Base-by-base conservation (phyloP, 495 filamentous ascomycete species). In the Penicillium tannophilum region DNA sequence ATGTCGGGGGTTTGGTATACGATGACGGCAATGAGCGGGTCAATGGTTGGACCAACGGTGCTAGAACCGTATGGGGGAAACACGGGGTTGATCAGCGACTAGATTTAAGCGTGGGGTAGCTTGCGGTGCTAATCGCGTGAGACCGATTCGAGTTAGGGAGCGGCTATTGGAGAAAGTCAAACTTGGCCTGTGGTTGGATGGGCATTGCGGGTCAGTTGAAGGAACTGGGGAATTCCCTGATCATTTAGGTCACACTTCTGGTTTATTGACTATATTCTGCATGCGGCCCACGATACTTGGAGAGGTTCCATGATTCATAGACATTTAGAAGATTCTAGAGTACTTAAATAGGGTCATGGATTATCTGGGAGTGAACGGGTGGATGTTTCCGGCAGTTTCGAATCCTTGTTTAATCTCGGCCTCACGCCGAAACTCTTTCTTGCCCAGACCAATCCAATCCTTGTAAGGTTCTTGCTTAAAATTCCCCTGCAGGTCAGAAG, bases 11-110 rank as follows among this genome's bases (percentile, higher is more conserved):
- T 49, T 11, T 19, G 46, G 26, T 31, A 14, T 10, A 9, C 46
- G 8, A 61, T 65, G 63, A 65, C 59, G 63, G 58, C 58, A 55
- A 56, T 56, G 43, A 35, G 35, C 51, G 55, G 52, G 42, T 48
- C 48, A n/a, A 19, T 14, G 33, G 52, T 51, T 39, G 23, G 19
- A 9, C 36, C 19, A 24, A 31, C 11, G 39, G 43, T 4, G 19
- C 24, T 14, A 33, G 30, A 42, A 20, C 51, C 45, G 51, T 30
- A 63, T 48, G 28, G 55, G 59, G 55, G 43, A 65, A 53, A 28
- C 4, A 53, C 12, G 45, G 45, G 45, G 58, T 41, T 46, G 62
- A 60, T 60, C 58, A n/a, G 35, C 57, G 12, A 41, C 45, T 57
- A 54, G 48, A 46, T 48, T 56, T 56, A 47, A 14, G 26, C 49